Evolutionary conservation across 768 basidiomycete genomes (phyloP).

Genomic region (Pleurotus tuoliensis): DNA sequence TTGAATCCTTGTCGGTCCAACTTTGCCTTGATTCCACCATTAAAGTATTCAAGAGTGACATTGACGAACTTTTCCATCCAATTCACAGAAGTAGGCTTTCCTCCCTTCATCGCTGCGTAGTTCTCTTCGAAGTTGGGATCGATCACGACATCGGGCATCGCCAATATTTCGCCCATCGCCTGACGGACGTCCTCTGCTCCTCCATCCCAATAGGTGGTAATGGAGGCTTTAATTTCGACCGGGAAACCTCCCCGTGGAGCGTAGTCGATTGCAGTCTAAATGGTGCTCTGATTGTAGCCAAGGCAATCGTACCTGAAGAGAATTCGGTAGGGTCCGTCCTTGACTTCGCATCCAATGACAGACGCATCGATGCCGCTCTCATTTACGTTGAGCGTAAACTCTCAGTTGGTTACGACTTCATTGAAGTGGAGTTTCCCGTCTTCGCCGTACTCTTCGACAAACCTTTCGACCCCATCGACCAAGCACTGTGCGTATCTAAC

Average conservation of each 20-base stretch:
- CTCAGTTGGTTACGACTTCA: slow-evolving; percentile 28
- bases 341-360: slow-evolving; percentile 29
- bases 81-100: slow-evolving; percentile 8
- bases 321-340: slow-evolving; percentile 36
- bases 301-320: slow-evolving; percentile 29
- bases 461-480: slow-evolving; percentile 24
- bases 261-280: slow-evolving; percentile 26
- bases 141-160: slow-evolving; percentile 26
- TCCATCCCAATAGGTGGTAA: slow-evolving; percentile 26
- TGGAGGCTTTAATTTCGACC: slow-evolving; percentile 29
- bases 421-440: slow-evolving; percentile 35
- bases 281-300: slow-evolving; percentile 26
- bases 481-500: slow-evolving; percentile 35
- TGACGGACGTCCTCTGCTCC: slow-evolving; percentile 24
- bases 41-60: slow-evolving; percentile 9
- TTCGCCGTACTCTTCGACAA: slow-evolving; percentile 28
- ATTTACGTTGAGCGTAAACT: slow-evolving; percentile 30
- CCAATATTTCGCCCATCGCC: slow-evolving; percentile 26
- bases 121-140: slow-evolving; percentile 28
- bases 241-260: slow-evolving; percentile 29
- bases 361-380: slow-evolving; percentile 24
- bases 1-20: slow-evolving; percentile 31
- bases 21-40: slow-evolving; percentile 28
- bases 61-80: slow-evolving; percentile 1
- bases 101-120: slow-evolving; percentile 25